phyloP scores from a whole-genome alignment of 768 basidiomycete species.

The Mycena indigotica region DNA sequence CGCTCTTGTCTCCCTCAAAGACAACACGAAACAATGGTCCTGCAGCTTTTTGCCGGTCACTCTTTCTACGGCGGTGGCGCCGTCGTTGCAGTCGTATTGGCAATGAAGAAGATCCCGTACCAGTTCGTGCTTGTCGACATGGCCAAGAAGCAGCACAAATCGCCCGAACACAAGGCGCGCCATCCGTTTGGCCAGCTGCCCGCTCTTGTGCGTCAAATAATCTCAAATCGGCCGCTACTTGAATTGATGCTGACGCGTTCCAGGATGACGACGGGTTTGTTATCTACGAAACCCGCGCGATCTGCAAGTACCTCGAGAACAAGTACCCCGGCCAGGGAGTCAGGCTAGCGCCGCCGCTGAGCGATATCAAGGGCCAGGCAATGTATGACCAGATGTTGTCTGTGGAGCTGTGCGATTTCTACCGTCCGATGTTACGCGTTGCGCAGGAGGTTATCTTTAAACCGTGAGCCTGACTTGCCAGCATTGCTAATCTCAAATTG shows the following conservation, averaged over 20 bases:
- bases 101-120: conserved; percentile 48
- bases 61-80: neutral
- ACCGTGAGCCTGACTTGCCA: conserved; percentile 26
- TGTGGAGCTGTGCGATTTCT: conserved; percentile 47
- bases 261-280: conserved; percentile 50
- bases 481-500: neutral
- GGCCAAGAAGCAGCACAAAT: conserved; percentile 36
- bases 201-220: conserved; percentile 31
- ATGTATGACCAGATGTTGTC: conserved; percentile 39
- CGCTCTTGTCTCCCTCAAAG: too few relatives aligned
- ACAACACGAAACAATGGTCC: too few relatives aligned
- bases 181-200: conserved; percentile 58
- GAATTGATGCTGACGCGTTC: neutral
- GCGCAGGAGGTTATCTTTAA: conserved; percentile 45
- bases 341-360: conserved; percentile 37
- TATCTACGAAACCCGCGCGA: conserved; percentile 51
- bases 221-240: neutral
- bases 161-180: conserved; percentile 28
- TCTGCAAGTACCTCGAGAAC: conserved; percentile 45
- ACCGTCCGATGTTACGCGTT: conserved; percentile 38
- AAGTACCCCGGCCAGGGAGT: conserved; percentile 45
- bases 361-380: conserved; percentile 23
- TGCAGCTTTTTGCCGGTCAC: conserved; percentile 29
- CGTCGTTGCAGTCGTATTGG: conserved; percentile 28
- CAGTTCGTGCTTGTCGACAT: conserved; percentile 41